A percentile compares a stretch with the other conserved stretches of the same genome.
These are phyloP conservation scores for Protoeuglena noctilucae DNA, from an alignment of 139 green algal species.

Conservation along the genomic window DNA sequence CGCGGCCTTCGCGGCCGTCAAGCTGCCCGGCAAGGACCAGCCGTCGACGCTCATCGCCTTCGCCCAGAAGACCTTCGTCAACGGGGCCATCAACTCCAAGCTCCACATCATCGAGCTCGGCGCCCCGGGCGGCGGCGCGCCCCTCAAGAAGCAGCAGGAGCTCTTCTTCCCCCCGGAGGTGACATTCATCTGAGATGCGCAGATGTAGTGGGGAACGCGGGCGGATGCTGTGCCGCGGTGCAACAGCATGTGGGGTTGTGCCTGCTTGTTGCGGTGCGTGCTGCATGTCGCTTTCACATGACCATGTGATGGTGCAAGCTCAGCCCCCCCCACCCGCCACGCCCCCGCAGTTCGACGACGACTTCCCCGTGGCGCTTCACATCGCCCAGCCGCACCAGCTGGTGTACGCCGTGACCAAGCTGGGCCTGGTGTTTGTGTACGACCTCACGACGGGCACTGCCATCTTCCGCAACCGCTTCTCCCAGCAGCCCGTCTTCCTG, in stretches of 20 bases:
- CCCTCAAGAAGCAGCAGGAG: slow-evolving; percentile 80
- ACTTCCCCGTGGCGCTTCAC: slow-evolving; percentile 67
- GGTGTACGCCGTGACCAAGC: slow-evolving; percentile 95
- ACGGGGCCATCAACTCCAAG: slow-evolving; percentile 76
- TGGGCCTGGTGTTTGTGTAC: slow-evolving; percentile 95
- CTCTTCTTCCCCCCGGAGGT: slow-evolving; percentile 97
- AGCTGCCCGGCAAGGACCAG: slow-evolving; percentile 22
- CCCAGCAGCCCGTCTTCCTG: slow-evolving; percentile 90
- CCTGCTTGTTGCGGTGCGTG: no score
- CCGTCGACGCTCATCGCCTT: slow-evolving; percentile 73
- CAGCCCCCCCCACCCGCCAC: no score
- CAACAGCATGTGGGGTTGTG: no score
- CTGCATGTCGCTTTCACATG: no score
- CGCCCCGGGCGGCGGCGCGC: slow-evolving; percentile 27
- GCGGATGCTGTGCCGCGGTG: no score
- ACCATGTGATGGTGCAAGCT: no score
- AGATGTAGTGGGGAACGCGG: no score
- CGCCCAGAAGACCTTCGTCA: slow-evolving; percentile 83
- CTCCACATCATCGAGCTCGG: slow-evolving; percentile 97
- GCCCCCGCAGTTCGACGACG: slow-evolving; percentile 98
- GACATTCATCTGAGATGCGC: no score
- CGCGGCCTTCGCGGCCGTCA: slow-evolving; percentile 75
- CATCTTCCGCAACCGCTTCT: slow-evolving; percentile 93
- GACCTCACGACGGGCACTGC: slow-evolving; percentile 89
- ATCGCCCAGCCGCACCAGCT: slow-evolving; percentile 61